Evolutionary conservation across 352 stramenopile species (phyloP).

Genomic region (Peronospora destructor): DNA sequence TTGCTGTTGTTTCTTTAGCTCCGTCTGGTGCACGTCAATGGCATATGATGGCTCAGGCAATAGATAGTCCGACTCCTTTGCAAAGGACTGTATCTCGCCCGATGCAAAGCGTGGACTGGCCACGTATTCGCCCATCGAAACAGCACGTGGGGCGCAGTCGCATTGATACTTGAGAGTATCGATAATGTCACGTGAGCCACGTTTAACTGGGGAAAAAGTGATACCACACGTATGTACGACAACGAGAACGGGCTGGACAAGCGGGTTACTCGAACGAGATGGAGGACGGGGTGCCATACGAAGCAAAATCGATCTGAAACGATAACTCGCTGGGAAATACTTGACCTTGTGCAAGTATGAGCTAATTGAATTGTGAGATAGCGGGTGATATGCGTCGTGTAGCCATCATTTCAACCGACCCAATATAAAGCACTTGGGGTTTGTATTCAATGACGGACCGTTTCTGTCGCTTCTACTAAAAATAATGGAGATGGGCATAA

Average conservation of each 20-base stretch:
- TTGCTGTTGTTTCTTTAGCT: slow-evolving; percentile 14
- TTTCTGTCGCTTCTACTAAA: slow-evolving; percentile 2
- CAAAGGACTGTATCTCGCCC: slow-evolving; percentile 9
- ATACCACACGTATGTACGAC: slow-evolving; percentile 34
- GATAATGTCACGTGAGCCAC: slow-evolving; percentile 43
- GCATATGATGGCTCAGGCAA: slow-evolving; percentile 17
- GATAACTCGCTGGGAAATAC: not conserved
- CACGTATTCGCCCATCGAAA: slow-evolving; percentile 83
- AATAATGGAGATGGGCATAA: not conserved
- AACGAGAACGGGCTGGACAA: slow-evolving; percentile 8
- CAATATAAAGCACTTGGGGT: slow-evolving; percentile 5
- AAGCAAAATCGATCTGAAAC: not conserved
- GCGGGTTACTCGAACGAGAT: slow-evolving; percentile 1
- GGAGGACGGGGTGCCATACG: slow-evolving; percentile 11
- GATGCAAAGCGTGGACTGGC: slow-evolving; percentile 33
- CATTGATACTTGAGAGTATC: slow-evolving; percentile 58
- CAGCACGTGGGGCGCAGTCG: slow-evolving; percentile 39
- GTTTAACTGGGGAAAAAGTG: slow-evolving; percentile 33
- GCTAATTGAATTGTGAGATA: slow-evolving; percentile 17
- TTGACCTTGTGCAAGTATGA: not conserved
- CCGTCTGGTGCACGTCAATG: slow-evolving; percentile 34
- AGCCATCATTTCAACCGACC: slow-evolving; percentile 13
- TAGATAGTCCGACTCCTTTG: slow-evolving; percentile 23
- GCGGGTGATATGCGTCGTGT: not conserved
- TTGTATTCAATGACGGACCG: slow-evolving; percentile 8